A percentile compares a stretch with the other conserved stretches of the same genome.
Conservation (phyloP, 1,284 basidiomycete genomes). For the Pseudomicrostroma phylloplanum region DNA sequence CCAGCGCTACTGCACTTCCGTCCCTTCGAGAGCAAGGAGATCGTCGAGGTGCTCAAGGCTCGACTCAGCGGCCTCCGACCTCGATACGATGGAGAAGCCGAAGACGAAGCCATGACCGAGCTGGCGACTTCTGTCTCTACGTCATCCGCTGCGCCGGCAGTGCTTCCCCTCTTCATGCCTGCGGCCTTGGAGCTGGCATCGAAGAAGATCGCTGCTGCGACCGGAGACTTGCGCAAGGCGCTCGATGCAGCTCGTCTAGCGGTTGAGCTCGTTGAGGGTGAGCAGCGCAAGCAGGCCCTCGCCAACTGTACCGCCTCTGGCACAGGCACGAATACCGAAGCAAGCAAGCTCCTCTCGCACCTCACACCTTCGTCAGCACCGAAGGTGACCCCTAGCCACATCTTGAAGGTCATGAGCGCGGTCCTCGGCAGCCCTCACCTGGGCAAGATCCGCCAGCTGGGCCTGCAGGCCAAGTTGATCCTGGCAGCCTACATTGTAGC, state of each 20-base stretch:
- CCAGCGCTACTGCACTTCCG: conserved; percentile 52
- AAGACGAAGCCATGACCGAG: conserved; percentile 1
- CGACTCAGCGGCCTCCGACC: conserved; percentile 41
- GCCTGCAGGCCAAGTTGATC: conserved; percentile 44
- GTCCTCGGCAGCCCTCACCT: conserved; percentile 42
- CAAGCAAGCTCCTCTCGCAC: conserved; percentile 21
- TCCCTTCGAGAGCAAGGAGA: conserved; percentile 50
- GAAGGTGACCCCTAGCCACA: conserved; percentile 41
- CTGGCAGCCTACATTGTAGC: conserved; percentile 39
- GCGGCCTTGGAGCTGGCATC: conserved; percentile 52
- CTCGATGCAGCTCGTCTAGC: conserved; percentile 50
- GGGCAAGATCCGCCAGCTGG: conserved; percentile 37
- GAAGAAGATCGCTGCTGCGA: conserved; percentile 51
- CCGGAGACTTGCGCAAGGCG: conserved; percentile 52
- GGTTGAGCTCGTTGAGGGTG: conserved; percentile 48
- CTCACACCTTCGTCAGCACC: conserved; percentile 34
- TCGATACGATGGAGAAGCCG: conserved; percentile 22
- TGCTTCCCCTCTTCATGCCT: conserved; percentile 45
- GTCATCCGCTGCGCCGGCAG: background rate
- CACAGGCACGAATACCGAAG: conserved; percentile 13
- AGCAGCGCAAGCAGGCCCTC: conserved; percentile 31
- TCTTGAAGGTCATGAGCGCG: conserved; percentile 41
- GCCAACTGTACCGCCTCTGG: conserved; percentile 7
- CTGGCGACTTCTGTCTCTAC: background rate
- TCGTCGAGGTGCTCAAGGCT: conserved; percentile 48